Evolutionary conservation across 108 stramenopile genomes (phyloP).

Genomic region (Fragilariopsis cylindrus): DNA sequence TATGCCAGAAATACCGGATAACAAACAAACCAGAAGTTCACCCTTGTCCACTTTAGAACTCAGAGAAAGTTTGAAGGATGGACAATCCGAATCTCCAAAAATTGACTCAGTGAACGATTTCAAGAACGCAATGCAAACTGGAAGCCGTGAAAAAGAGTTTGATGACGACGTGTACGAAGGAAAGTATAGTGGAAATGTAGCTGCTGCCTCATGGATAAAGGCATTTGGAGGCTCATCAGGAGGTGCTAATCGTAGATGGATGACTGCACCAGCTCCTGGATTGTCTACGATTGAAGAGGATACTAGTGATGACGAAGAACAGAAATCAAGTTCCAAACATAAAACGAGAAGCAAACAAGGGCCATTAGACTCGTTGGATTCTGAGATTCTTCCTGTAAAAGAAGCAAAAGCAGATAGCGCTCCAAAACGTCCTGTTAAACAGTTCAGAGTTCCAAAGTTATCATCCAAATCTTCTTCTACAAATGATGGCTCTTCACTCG

Average conservation of each 20-base stretch:
- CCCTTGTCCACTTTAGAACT: slow-evolving; percentile 1
- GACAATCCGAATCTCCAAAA: slow-evolving; percentile 1
- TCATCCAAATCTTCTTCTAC: slow-evolving; percentile 13
- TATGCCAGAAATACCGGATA: not conserved
- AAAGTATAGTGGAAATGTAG: slow-evolving; percentile 16
- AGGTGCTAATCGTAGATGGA: slow-evolving; percentile 49
- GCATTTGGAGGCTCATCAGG: slow-evolving; percentile 36
- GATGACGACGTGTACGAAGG: slow-evolving; percentile 33
- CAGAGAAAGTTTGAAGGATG: not conserved
- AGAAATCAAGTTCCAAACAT: not conserved
- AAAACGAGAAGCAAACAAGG: slow-evolving; percentile 16
- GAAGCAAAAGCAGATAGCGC: slow-evolving; percentile 18
- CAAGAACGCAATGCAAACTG: slow-evolving; percentile 58
- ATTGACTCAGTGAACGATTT: slow-evolving; percentile 75
- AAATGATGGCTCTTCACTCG: not conserved
- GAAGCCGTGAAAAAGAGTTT: slow-evolving; percentile 35
- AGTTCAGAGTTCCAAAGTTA: slow-evolving; percentile 72
- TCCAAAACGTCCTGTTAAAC: slow-evolving; percentile 33
- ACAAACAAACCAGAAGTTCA: not conserved
- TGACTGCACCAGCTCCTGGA: slow-evolving; percentile 62
- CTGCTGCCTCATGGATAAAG: slow-evolving; percentile 36
- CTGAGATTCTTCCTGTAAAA: slow-evolving; percentile 49
- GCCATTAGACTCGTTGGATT: slow-evolving; percentile 50
- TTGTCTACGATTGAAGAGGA: slow-evolving; percentile 84
- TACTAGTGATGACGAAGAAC: slow-evolving; percentile 45